Conservation (phyloP, 768 basidiomycete species). For the Butyriboletus loyo region DNA sequence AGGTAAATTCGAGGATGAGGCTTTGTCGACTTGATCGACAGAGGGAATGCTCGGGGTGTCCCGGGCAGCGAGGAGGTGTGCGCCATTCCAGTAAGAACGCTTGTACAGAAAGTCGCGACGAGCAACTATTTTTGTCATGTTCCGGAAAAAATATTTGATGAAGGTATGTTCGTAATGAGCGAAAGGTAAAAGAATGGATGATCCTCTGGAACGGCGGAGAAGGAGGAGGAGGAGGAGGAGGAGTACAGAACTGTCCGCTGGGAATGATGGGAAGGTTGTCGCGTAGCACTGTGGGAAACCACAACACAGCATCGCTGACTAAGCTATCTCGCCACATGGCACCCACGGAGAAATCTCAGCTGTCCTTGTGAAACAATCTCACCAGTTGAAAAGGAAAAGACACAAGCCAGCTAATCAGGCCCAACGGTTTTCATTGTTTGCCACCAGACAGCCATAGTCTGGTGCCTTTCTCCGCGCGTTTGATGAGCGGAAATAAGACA, state of each 20-base stretch:
- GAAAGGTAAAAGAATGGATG: slow-evolving; percentile 21
- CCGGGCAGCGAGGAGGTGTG: slow-evolving; percentile 15
- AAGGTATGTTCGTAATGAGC: slow-evolving; percentile 21
- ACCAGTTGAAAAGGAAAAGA: not conserved
- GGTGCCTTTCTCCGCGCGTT: not conserved
- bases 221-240: not conserved
- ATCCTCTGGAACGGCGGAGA: not conserved
- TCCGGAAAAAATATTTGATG: not conserved
- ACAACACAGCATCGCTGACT: slow-evolving; percentile 3
- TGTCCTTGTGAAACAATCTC: not conserved
- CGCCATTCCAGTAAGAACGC: slow-evolving; percentile 7
- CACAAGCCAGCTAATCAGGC: not conserved
- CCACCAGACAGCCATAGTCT: not conserved
- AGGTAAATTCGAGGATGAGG: not conserved
- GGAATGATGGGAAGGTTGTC: not conserved
- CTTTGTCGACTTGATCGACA: fast-evolving
- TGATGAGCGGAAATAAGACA: slow-evolving; percentile 10
- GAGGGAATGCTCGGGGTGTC: not conserved
- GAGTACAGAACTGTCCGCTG: not conserved
- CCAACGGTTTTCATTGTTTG: not conserved
- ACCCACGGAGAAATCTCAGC: no score
- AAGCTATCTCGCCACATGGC: not conserved
- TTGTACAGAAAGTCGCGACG: slow-evolving; percentile 15
- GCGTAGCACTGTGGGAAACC: not conserved
- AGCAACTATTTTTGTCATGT: slow-evolving; percentile 12